These are phyloP conservation scores for Metarhizium anisopliae DNA, from an alignment of 2,329 filamentous ascomycete genomes.

Conservation along the genomic window DNA sequence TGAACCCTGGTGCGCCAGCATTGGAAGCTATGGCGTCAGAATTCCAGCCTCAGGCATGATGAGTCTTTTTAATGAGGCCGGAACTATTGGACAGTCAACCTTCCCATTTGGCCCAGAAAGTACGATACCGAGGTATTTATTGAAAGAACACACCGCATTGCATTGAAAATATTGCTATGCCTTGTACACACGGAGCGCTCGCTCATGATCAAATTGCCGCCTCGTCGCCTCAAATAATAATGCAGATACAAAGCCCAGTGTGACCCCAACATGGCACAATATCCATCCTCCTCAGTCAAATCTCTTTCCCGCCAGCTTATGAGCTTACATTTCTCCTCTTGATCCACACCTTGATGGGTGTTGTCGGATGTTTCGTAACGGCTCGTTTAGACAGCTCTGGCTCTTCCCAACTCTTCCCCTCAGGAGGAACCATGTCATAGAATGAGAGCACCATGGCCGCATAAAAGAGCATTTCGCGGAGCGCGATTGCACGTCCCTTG, in stretches of 20 bases:
- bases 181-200: neutral
- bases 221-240: neutral
- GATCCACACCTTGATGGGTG: constrained; percentile 23
- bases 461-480: constrained; percentile 25
- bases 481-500: constrained; percentile 22
- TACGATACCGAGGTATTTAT: too few species aligned
- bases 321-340: constrained; percentile 13
- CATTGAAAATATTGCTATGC: too few species aligned
- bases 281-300: neutral
- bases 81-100: too few species aligned
- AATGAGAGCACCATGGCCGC: constrained; percentile 25
- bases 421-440: constrained; percentile 25
- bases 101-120: too few species aligned
- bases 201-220: neutral
- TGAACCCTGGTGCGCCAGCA: constrained; percentile 2
- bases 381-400: constrained; percentile 16
- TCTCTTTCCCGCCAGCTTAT: neutral
- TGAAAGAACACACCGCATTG: too few species aligned
- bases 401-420: constrained; percentile 17
- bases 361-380: constrained; percentile 18
- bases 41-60: constrained; percentile 4
- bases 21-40: constrained; percentile 6
- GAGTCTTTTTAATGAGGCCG: too few species aligned
- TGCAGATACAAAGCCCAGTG: neutral
- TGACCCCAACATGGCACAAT: neutral